Base-by-base conservation (phyloP, 2,329 filamentous ascomycete species). In the Ramichloridium luteum region DNA sequence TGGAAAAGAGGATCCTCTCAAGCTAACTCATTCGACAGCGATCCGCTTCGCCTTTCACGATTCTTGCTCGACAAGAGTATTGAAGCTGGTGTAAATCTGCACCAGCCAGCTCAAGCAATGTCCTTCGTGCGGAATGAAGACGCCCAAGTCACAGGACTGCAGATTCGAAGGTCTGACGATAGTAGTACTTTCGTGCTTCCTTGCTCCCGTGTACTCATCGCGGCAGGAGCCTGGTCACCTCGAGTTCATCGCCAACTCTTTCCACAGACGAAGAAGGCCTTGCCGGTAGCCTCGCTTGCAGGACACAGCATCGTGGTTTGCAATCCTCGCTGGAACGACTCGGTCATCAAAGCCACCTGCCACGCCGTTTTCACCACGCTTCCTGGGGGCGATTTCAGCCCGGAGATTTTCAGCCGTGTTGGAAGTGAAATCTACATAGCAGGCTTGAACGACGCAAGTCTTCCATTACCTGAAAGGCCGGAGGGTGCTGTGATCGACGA, bases 391-490 rank as follows among this genome's bases (percentile, higher is more conserved):
- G n/a, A n/a, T n/a, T 83, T 77, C 54, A 74, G 72, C 3, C 78
- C 80, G 0, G 81, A 86, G 53, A 61, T 81, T 8, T 84, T 82
- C 53, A 73, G 74, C 1, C 64, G 81, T 8, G 47, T 68, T 3
- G 72, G 72, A 6, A 76, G 73, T 1, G 70, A 82, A 34, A 70
- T 88, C 13, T 88, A 82, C 53, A 58, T 88, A 18, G 77, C 77
- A 0, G 81, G 81, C 0, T 51, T 86, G 22, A 86, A 88, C 49
- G 71, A 67, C 20, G 58, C 67, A 0, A 51, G 48, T 1, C 64
- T 80, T 4, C 65, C 71, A 1, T 57, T 88, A 6, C 80, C 81
- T 0, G 54, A 61, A 1, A 43, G 65, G 3, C 65, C 74, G 0
- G 65, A 63, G 0, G 64, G 70, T 27, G 58, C 63, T 0, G 56